These are phyloP conservation scores for Laguncularia racemosa DNA, from an alignment of 345 rosid genomes.

Conservation along the genomic window DNA sequence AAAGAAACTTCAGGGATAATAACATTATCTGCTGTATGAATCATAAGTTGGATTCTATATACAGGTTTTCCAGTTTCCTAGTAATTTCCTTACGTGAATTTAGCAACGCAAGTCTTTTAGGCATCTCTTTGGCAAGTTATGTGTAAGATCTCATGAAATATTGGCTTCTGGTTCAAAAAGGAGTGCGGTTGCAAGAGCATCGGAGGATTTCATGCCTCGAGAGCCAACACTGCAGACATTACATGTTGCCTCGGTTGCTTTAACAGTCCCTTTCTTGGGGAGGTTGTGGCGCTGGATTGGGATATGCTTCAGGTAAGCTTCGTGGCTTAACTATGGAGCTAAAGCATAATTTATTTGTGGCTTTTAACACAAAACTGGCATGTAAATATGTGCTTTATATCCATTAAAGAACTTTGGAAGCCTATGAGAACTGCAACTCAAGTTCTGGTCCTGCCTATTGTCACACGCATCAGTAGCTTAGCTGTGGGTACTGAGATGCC, in stretches of 20 bases:
- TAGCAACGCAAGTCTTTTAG: no score
- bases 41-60: conserved; percentile 51
- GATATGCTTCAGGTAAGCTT: conserved; percentile 49
- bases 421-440: no score
- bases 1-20: conserved; percentile 44
- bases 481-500: not conserved
- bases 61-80: conserved; percentile 22
- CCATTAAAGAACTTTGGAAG: no score
- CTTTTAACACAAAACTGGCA: no score
- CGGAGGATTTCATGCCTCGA: conserved; percentile 65
- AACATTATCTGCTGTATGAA: conserved; percentile 49
- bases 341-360: no score
- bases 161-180: conserved; percentile 25
- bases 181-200: conserved; percentile 49
- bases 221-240: conserved; percentile 44
- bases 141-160: conserved; percentile 2
- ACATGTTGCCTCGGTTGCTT: conserved; percentile 52
- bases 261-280: conserved; percentile 54
- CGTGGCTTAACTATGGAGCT: not conserved
- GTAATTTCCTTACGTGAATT: not conserved
- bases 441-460: not conserved
- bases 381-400: no score
- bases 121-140: no score
- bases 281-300: conserved; percentile 57
- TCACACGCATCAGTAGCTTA: not conserved